phyloP scores from a whole-genome alignment of 2,329 filamentous ascomycete species.

The Scedosporium dehoogii region DNA sequence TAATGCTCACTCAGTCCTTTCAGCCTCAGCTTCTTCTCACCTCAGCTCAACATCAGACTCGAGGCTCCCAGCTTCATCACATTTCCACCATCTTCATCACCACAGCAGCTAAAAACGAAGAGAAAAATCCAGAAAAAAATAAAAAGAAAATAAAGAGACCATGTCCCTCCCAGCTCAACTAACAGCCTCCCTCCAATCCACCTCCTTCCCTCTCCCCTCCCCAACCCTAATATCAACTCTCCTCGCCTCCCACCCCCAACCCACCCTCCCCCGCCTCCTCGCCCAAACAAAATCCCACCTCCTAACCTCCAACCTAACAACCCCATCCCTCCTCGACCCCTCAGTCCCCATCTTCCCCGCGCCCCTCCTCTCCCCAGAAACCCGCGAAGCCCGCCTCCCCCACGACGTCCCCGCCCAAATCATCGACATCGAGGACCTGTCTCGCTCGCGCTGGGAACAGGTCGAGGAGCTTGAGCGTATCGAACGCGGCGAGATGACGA shows the following conservation, averaged over 20 bases:
- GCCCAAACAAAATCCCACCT: conserved; percentile 76
- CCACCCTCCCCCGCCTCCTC: conserved; percentile 61
- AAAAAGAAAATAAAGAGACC: neutral
- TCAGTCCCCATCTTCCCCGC: conserved; percentile 36
- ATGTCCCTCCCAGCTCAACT: conserved; percentile 37
- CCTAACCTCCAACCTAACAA: conserved; percentile 66
- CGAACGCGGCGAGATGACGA: conserved; percentile 61
- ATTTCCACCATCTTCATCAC: neutral
- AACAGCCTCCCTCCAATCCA: conserved; percentile 35
- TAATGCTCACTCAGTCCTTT: too few species aligned
- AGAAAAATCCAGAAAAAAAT: neutral
- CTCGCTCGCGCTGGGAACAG: conserved; percentile 73
- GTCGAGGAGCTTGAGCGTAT: conserved; percentile 70
- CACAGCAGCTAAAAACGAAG: neutral
- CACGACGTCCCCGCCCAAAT: conserved; percentile 69
- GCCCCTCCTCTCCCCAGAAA: conserved; percentile 36
- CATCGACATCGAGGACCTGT: conserved; percentile 76
- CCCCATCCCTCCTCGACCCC: conserved; percentile 39
- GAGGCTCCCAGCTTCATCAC: neutral
- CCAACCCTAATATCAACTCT: conserved; percentile 54
- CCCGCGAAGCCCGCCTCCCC: conserved; percentile 45
- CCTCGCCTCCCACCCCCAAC: conserved; percentile 41
- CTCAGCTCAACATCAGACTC: too few species aligned
- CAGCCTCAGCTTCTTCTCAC: too few species aligned
- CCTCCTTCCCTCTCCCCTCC: conserved; percentile 44